Base-by-base conservation (phyloP, 345 rosid genomes). In the rapeseed (Brassica napus) region DNA sequence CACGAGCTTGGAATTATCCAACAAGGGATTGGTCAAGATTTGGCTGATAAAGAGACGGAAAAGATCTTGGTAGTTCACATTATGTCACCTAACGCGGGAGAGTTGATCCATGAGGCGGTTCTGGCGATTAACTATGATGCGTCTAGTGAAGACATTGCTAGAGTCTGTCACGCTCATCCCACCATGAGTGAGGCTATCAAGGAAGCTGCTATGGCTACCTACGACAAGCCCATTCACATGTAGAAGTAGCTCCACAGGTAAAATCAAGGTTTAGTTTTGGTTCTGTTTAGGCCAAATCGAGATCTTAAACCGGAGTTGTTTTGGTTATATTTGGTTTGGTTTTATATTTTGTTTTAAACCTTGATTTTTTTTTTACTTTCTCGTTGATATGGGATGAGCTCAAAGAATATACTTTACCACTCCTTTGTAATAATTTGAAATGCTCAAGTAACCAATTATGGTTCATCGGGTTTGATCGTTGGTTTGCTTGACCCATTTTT, bases 191-290 rank as follows among this genome's bases (percentile, higher is more conserved):
- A 96, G 81, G 99, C 98, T 30, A 69, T 96, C 85, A 96, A 96
- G 94, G 99, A 96, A 88, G 99, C 99, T 55, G 99, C 98, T 52
- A 92, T 96, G 99, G 99, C 99, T 49, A 92, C 99, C 65, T 82
- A 93, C 55, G 99, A 93, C 92, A 96, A 93, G 89, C 97, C 99
- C 79, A 93, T 96, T 86, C 99, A 96, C 87, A 81, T 96, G 54
- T 93, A 86, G 82, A 64, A 5, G 1, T n/a, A 4, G 8, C 24
- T 47, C 49, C 75, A 54, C 61, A 75, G 83, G 80, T 80, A 23
- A 70, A 9, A 39, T 63, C 30, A 35, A n/a, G 12, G 49, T 64
- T 70, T 35, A 26, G 72, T 65, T 21, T 55, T 54, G 23, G 23
- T 67, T 61, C 54, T 34, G 18, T 52, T 54, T 37, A 1, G 37